Conservation (phyloP, 148 eudicot species). For the Hydrangea macrophylla region DNA sequence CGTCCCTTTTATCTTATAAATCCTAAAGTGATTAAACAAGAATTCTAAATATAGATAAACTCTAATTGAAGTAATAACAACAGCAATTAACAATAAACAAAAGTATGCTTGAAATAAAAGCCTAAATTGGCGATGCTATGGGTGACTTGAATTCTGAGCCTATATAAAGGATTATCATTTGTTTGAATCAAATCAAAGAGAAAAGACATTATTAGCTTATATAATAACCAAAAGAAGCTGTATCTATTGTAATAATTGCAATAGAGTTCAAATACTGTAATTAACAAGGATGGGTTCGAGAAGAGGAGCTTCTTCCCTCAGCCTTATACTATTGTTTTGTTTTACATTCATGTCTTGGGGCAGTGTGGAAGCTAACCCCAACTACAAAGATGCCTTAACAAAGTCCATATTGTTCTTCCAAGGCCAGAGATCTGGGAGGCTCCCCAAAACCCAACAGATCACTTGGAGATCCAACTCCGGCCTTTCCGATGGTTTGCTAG, state of each 20-base stretch:
- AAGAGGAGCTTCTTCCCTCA: conserved; percentile 13
- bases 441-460: conserved; percentile 43
- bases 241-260: neutral
- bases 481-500: conserved; percentile 57
- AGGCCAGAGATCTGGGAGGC: conserved; percentile 82
- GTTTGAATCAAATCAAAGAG: conserved; percentile 2
- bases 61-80: neutral
- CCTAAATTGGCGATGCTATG: conserved; percentile 27
- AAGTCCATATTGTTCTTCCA: conserved; percentile 84
- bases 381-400: conserved; percentile 76
- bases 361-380: conserved; percentile 28
- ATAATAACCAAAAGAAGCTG: neutral
- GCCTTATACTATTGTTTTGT: conserved; percentile 16
- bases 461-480: conserved; percentile 66
- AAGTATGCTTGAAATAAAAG: conserved; percentile 11
- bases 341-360: conserved; percentile 15
- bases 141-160: conserved; percentile 13
- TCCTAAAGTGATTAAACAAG: neutral
- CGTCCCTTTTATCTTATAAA: too few species aligned
- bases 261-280: too few species aligned
- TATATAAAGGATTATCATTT: conserved; percentile 7
- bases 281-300: conserved; percentile 25
- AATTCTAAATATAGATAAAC: neutral
- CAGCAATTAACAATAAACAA: neutral
- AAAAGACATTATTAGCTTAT: too few species aligned